Evolutionary conservation across 352 stramenopile species (phyloP), one percentile per base, ranked within the genome.

Genomic region (Pilasporangium apinafurcum): DNA sequence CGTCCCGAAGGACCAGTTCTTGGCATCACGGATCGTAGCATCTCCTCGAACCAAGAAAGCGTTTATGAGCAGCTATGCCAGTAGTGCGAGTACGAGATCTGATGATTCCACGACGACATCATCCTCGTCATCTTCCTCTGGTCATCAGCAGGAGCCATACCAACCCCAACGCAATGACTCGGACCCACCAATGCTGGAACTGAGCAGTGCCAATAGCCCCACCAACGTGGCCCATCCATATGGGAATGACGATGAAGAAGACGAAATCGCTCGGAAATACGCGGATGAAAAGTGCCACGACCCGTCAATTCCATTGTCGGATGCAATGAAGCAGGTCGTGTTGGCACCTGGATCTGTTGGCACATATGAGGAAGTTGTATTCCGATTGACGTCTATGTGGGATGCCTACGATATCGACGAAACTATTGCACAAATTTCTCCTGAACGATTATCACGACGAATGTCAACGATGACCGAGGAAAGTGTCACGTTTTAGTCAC

Each of bases 311-410:
- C 72, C 80, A 32, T 58, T 92, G 1, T 69, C 78, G 27, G 76
- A 92, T 33, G 80, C 80, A 6, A 66, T 92, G 47, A 88, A 88
- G 56, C 66, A 92, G 41, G 72, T 92, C 26, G 78, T 92, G 32
- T 48, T 92, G 22, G 57, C 72, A 9, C 52, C 63, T 8, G 79
- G 79, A 17, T 42, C 56, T 24, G 53, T 56, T 3, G 71, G 66
- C 36, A 92, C 80, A 14, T 69, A 77, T 49, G 72, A 89, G 56
- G 80, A 92, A 65, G 68, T 90, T 34, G 64, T 86, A 27, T 65
- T 81, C 30, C 74, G 80, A 4, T 53, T 92, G 35, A 86, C 65
- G 17, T 81, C 74, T 22, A 89, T 92, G 80, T 92, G 80, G 80
- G 67, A 78, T 9, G 51, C 77, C 29, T 92, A 83, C 58, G 75